Percentiles rank a stretch among this genome's conserved stretches.
Evolutionary conservation across 78 protist genomes (phyloP).

Genomic region (Dictyostelium brefeldianum): DNA sequence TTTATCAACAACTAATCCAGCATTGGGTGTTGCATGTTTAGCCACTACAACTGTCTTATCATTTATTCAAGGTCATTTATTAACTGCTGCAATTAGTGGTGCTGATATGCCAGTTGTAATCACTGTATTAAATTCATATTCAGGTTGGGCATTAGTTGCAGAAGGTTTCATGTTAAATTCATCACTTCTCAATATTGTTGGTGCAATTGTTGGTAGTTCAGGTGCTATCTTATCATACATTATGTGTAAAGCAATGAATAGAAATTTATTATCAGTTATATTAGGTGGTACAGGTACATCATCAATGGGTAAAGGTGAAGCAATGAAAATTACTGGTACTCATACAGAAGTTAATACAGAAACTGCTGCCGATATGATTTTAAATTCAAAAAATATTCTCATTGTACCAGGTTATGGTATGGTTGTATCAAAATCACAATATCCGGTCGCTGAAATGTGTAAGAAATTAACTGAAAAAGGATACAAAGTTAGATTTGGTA

Average conservation of each 20-base stretch:
- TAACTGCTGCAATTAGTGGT: slow-evolving; percentile 96
- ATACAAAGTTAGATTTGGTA: slow-evolving; percentile 90
- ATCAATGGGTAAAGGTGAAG: slow-evolving; percentile 45
- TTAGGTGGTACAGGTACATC: slow-evolving; percentile 95
- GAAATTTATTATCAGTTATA: slow-evolving; percentile 93
- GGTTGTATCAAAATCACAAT: slow-evolving; percentile 97
- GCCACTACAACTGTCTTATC: slow-evolving; percentile 62
- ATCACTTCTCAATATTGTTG: slow-evolving; percentile 92
- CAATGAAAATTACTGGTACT: slow-evolving; percentile 60
- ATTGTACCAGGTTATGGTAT: slow-evolving; percentile 99
- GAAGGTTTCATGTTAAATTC: slow-evolving; percentile 93
- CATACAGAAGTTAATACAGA: slow-evolving; percentile 52
- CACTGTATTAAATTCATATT: slow-evolving; percentile 96
- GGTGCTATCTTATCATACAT: slow-evolving; percentile 98
- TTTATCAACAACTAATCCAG: slow-evolving; percentile 47
- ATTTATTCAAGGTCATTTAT: slow-evolving; percentile 89
- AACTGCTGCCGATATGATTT: slow-evolving; percentile 21
- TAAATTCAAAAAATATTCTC: slow-evolving; percentile 79
- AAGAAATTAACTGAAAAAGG: slow-evolving; percentile 82
- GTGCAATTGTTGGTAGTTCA: slow-evolving; percentile 97
- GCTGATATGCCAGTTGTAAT: slow-evolving; percentile 99
- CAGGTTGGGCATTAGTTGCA: slow-evolving; percentile 95
- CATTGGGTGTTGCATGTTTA: slow-evolving; percentile 59
- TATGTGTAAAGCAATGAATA: slow-evolving; percentile 99
- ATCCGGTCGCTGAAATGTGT: slow-evolving; percentile 92